phyloP scores from a whole-genome alignment of 2,329 filamentous ascomycete species.

The Westerdykella ornata region DNA sequence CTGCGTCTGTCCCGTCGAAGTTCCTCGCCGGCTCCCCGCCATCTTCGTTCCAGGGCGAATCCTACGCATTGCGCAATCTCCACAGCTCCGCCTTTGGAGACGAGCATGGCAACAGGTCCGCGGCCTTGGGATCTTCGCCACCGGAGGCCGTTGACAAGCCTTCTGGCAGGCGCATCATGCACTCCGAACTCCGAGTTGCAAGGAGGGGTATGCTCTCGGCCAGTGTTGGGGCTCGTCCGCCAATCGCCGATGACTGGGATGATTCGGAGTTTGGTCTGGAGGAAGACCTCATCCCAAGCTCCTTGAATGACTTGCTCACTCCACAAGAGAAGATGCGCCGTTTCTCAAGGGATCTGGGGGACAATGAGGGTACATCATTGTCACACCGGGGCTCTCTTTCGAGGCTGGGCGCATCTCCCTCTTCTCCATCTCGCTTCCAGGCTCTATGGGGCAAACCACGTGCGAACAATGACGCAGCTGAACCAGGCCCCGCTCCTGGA shows the following conservation, averaged over 20 bases:
- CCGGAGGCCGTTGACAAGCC: slow-evolving; percentile 60
- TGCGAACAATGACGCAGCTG: slow-evolving; percentile 46
- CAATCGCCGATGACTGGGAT: slow-evolving; percentile 45
- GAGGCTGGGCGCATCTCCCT: slow-evolving; percentile 44
- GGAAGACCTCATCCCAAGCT: slow-evolving; percentile 78
- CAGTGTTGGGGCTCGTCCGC: slow-evolving; percentile 48
- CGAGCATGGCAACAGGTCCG: slow-evolving; percentile 56
- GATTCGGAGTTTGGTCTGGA: slow-evolving; percentile 52
- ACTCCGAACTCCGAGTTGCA: slow-evolving; percentile 56
- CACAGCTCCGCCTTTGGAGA: slow-evolving; percentile 62
- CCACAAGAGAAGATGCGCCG: slow-evolving; percentile 56
- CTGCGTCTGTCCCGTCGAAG: slow-evolving; percentile 84
- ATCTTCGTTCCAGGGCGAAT: slow-evolving; percentile 55
- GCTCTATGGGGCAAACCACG: slow-evolving; percentile 49
- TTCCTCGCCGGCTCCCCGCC: slow-evolving; percentile 83
- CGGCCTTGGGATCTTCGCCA: slow-evolving; percentile 46
- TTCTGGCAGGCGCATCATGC: slow-evolving; percentile 53
- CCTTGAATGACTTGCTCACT: slow-evolving; percentile 56
- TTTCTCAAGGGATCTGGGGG: slow-evolving; percentile 52
- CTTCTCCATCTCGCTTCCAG: slow-evolving; percentile 56
- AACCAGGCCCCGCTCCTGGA: slow-evolving; percentile 33
- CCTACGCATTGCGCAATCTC: slow-evolving; percentile 55
- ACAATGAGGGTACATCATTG: slow-evolving; percentile 44
- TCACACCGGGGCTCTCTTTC: slow-evolving; percentile 45
- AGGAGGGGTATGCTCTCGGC: slow-evolving; percentile 53